Evolutionary conservation across 2,329 filamentous ascomycete genomes (phyloP).

Genomic region (Sclerotinia glacialis): DNA sequence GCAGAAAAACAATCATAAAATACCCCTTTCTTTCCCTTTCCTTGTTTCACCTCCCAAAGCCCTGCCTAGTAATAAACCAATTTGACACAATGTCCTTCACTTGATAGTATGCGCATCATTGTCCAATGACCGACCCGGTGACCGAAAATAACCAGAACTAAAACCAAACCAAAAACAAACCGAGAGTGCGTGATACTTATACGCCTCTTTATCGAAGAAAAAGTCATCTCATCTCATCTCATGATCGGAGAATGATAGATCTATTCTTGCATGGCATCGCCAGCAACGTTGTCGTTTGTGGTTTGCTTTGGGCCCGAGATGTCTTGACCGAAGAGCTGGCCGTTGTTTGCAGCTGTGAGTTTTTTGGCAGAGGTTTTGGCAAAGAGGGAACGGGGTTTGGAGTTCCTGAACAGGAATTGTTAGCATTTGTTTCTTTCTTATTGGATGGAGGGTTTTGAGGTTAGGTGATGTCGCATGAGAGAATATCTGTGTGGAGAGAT

Average conservation of each 20-base stretch:
- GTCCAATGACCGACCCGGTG: constrained; percentile 1
- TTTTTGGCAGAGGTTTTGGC: constrained; percentile 64
- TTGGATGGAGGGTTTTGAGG: too few relatives aligned
- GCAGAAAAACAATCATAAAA: constrained; percentile 20
- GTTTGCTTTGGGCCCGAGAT: constrained; percentile 11
- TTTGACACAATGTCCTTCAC: constrained; percentile 17
- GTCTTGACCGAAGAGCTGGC: constrained; percentile 32
- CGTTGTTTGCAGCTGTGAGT: constrained; percentile 39
- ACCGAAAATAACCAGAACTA: constrained; percentile 15
- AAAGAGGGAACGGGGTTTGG: constrained; percentile 67
- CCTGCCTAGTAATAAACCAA: constrained; percentile 6
- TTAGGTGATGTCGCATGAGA: not conserved
- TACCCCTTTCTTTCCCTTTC: not conserved
- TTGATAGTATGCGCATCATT: constrained; percentile 14
- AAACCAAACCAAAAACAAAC: not conserved
- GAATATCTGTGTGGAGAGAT: not conserved
- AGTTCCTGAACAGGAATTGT: constrained; percentile 44
- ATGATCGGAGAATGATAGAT: not conserved
- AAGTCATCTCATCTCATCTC: not conserved
- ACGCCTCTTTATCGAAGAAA: constrained; percentile 13
- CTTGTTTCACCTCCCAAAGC: constrained; percentile 13
- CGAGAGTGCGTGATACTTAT: constrained; percentile 19
- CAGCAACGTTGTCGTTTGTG: not conserved
- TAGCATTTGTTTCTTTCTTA: constrained; percentile 20
- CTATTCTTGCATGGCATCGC: constrained; percentile 20